Base-by-base conservation (phyloP, 1,284 basidiomycete species). In the Ceratobasidium sp. region DNA sequence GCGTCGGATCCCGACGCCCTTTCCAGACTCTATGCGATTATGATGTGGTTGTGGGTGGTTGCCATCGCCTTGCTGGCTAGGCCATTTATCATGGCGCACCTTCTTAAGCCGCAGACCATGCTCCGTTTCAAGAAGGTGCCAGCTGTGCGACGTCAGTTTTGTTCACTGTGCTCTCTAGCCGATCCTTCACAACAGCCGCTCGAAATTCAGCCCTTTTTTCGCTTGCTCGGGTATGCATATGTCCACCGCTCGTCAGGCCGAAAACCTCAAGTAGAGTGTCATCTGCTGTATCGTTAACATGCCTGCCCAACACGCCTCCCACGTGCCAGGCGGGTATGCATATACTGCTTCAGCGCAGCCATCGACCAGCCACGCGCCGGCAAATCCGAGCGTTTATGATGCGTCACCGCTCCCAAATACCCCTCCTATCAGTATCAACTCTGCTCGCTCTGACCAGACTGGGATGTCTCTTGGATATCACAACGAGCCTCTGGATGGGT, bases 21-120 rank as follows among this genome's bases (percentile, higher is more conserved):
- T 74, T 74, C 69, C 3, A 74, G 56, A 74, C 58, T 74, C 69
- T 61, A 63, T 74, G 58, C 69, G 69, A 61, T 74, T 74, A 58
- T 74, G 69, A 63, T 61, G 69, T 47, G 68, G 37, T 73, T 63
- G 69, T 60, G 69, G 68, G 58, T 74, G 69, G 69, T 74, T 74
- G 58, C 69, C 69, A 74, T 63, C 69, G 69, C 69, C 69, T 74
- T 63, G 69, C 69, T 74, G 69, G 69, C 69, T 63, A 56, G 69
- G 58, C 69, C 69, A 74, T 74, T 74, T 74, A 74, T 74, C 69
- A 74, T 74, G 69, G 69, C 69, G 7, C 47, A 63, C 69, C 69
- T 74, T 74, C 69, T 74, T 74, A 74, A 74, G 69, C 69, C 69
- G 58, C 69, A 63, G 58, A 35, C 45, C 69, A 47, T 74, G 69